Conservation (phyloP, 257 asterid species). For the Paulownia fortunei region DNA sequence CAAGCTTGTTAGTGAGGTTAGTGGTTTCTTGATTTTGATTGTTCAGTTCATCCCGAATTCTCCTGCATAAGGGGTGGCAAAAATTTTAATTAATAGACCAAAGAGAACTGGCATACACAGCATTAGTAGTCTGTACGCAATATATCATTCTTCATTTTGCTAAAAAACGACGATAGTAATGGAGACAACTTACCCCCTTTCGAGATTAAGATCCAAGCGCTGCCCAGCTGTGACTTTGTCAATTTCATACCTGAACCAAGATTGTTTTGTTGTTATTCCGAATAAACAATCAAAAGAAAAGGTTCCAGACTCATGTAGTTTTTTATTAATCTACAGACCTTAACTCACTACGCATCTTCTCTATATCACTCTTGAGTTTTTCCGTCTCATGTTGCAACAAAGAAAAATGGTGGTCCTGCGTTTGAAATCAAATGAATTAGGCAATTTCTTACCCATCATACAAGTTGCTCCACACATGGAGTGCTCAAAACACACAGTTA, state of each 20-base stretch:
- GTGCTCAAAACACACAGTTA: background rate
- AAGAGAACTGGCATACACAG: background rate
- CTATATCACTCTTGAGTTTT: conserved; percentile 80
- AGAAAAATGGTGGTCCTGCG: conserved; percentile 91
- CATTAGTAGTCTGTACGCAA: background rate
- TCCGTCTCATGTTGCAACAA: conserved; percentile 88
- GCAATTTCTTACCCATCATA: background rate
- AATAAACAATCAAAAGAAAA: conserved; percentile 24
- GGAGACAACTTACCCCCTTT: conserved; percentile 67
- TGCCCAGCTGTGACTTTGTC: conserved; percentile 97
- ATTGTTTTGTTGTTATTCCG: conserved; percentile 12
- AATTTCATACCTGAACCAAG: conserved; percentile 79
- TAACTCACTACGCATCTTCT: conserved; percentile 89
- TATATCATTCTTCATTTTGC: background rate
- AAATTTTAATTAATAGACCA: background rate
- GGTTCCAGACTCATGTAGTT: background rate
- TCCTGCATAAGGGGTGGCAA: conserved; percentile 55
- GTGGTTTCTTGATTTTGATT: conserved; percentile 86
- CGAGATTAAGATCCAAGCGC: conserved; percentile 94
- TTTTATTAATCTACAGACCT: conserved; percentile 54
- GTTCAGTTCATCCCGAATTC: conserved; percentile 88
- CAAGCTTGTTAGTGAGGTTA: conserved; percentile 91
- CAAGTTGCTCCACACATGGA: conserved; percentile 9
- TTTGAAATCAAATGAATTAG: conserved; percentile 33
- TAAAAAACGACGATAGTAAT: background rate